Evolutionary conservation across 1,284 basidiomycete genomes (phyloP), one percentile per base, ranked within the genome.

Genomic region (Amylostereum areolatum): DNA sequence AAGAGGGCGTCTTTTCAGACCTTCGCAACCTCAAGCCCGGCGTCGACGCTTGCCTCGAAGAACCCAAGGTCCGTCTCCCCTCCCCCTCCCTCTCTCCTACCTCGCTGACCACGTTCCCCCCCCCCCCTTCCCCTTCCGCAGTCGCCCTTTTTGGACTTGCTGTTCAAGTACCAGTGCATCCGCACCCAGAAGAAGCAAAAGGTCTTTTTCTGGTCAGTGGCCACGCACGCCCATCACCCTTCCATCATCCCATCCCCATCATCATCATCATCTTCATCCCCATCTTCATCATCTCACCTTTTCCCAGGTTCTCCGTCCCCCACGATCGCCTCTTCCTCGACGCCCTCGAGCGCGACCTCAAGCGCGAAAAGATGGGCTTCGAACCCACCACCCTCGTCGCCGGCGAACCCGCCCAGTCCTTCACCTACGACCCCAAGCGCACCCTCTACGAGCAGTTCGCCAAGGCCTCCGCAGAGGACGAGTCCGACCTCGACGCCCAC

Each of bases 121-220:
- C 9, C 31, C 36, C 34, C 36, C 28, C 43, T 18, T 43, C 3
- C 29, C 39, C 18, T 46, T 37, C 32, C 45, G 10, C 60, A 92
- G 89, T 89, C 86, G n/a, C 85, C 85, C n/a, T 87, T 93, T 75
- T 74, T 97, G 12, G 92, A 96, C 61, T 75, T 94, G 32, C 72
- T 97, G 11, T 96, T 95, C 81, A 92, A 93, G 66, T 92, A 91
- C 60, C 91, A 93, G 61, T 94, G 92, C 65, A 95, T 97, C 55
- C 82, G 92, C 39, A 96, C 93, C 1, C 92, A 96, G 66, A 97
- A 96, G 76, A 95, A 95, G 71, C 92, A 94, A 71, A 92, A 93
- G 64, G 89, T 90, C 25, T 96, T 95, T 62, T 94, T 90, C 66
- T 96, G 92, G 92, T 89, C 59, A 47, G 82, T 71, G 9, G 3